These are phyloP conservation scores for Coprinopsis marcescibilis DNA, from an alignment of 768 basidiomycete species.

Conservation along the genomic window DNA sequence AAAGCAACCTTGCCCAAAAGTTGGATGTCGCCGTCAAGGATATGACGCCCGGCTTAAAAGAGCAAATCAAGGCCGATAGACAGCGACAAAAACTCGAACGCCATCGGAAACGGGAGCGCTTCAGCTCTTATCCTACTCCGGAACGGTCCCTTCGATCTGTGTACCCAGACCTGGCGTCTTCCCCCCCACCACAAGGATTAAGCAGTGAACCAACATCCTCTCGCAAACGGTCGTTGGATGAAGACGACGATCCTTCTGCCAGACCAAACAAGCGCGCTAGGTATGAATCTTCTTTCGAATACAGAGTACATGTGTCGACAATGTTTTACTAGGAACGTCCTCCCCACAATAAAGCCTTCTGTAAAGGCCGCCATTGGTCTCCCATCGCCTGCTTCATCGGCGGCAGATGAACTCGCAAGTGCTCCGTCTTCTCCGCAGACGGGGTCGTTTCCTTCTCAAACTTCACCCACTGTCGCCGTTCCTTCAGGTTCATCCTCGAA, in stretches of 20 bases:
- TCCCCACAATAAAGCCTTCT: no score
- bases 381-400: conserved; percentile 3
- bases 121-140: background rate
- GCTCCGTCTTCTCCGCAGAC: background rate
- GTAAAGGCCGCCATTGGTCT: no score
- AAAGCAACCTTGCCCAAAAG: background rate
- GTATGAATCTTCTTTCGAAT: no score
- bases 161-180: no score
- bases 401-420: background rate
- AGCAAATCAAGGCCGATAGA: background rate
- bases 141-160: background rate
- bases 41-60: conserved; percentile 3
- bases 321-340: no score
- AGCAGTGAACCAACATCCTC: no score
- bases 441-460: background rate
- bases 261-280: no score
- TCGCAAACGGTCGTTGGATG: no score
- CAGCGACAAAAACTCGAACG: background rate
- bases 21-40: conserved; percentile 1
- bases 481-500: background rate
- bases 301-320: no score
- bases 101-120: no score
- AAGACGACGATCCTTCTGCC: no score
- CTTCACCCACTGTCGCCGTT: background rate
- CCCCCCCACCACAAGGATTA: no score